Evolutionary conservation across 202 grass and related monocot species (phyloP).

Genomic region (Saccharum hybrid): DNA sequence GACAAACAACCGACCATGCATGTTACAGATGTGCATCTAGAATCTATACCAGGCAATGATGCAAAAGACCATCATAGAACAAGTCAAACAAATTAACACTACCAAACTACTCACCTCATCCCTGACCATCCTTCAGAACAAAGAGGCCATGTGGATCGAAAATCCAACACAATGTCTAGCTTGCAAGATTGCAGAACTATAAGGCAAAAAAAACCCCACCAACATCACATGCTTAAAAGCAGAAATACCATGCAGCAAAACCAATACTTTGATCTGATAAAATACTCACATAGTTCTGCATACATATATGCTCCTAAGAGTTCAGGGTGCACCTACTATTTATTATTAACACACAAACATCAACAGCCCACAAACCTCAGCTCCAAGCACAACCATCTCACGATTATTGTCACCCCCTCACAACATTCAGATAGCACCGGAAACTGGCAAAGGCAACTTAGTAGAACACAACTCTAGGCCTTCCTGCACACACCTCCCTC

Average conservation of each 20-base stretch:
- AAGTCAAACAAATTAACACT: background rate
- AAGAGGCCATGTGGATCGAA: background rate
- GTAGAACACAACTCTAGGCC: slow-evolving; percentile 42
- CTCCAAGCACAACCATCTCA: slow-evolving; percentile 30
- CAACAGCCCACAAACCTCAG: background rate
- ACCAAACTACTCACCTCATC: background rate
- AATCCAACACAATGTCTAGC: background rate
- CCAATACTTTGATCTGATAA: background rate
- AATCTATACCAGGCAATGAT: background rate
- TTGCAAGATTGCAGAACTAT: background rate
- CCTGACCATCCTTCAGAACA: background rate
- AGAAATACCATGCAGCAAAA: background rate
- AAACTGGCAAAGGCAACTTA: slow-evolving; percentile 21
- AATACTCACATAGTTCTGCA: background rate
- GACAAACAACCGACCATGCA: too few relatives aligned
- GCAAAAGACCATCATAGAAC: background rate
- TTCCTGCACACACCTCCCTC: slow-evolving; percentile 68
- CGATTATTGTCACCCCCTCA: slow-evolving; percentile 29
- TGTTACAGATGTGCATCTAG: background rate
- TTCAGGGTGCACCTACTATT: background rate
- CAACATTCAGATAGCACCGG: slow-evolving; percentile 5
- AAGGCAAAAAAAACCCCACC: background rate
- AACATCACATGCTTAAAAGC: background rate
- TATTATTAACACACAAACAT: slow-evolving; percentile 10
- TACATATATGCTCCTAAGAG: background rate